Conservation (phyloP, 352 stramenopile genomes). For the Pythium pyrilobum region DNA sequence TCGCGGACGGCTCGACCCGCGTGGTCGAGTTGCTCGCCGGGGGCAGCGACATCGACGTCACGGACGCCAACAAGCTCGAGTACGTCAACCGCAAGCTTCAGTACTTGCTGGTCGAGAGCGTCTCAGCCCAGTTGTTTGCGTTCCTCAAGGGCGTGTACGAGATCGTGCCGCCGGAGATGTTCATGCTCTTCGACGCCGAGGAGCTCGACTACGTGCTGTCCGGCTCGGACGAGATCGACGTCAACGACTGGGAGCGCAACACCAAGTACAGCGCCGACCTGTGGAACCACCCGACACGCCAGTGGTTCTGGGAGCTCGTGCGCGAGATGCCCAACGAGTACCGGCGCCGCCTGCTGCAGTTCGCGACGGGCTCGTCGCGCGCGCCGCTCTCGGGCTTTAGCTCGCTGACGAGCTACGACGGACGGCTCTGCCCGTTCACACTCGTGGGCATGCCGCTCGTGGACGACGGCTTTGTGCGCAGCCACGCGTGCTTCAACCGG, state of each 20-base stretch:
- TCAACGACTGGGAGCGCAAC: conserved; percentile 93
- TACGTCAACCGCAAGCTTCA: conserved; percentile 86
- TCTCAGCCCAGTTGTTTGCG: conserved; percentile 44
- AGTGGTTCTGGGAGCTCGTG: conserved; percentile 97
- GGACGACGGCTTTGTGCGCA: conserved; percentile 24
- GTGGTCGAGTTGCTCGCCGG: conserved; percentile 34
- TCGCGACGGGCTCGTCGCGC: conserved; percentile 74
- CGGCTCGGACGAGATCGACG: conserved; percentile 93
- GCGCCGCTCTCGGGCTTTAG: conserved; percentile 72
- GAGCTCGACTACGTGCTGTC: conserved; percentile 97
- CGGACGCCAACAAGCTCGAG: conserved; percentile 91
- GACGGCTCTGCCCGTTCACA: conserved; percentile 68
- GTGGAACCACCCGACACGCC: conserved; percentile 24
- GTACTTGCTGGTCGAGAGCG: conserved; percentile 50
- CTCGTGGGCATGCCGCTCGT: conserved; percentile 40
- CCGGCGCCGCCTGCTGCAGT: conserved; percentile 64
- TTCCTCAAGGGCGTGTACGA: conserved; percentile 94
- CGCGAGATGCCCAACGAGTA: conserved; percentile 82
- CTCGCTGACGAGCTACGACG: conserved; percentile 77
- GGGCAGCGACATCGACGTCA: conserved; percentile 73
- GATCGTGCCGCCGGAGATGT: conserved; percentile 91
- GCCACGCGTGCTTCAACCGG: conserved; percentile 65
- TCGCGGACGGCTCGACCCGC: conserved; percentile 15
- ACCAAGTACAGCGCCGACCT: conserved; percentile 64
- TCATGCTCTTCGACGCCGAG: conserved; percentile 96